A percentile compares a stretch with the other conserved stretches of the same genome.
Conservation (phyloP, 75 land plant genomes). For the Cryptomeria japonica region DNA sequence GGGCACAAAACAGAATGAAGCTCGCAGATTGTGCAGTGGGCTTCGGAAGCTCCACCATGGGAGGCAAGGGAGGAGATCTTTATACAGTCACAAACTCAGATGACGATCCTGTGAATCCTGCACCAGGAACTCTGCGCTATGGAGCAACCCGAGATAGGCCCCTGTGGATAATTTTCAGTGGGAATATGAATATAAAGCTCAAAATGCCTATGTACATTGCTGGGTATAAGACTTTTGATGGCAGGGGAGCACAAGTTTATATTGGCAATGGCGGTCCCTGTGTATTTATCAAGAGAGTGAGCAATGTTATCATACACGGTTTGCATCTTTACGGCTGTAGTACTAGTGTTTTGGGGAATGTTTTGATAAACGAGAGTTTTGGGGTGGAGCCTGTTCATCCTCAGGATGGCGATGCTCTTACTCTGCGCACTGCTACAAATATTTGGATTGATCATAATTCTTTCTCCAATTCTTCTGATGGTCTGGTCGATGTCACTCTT, state of each 20-base stretch:
- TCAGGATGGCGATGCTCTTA: slow-evolving; percentile 37
- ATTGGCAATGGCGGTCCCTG: slow-evolving; percentile 35
- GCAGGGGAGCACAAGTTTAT: slow-evolving; percentile 24
- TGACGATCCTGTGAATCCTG: slow-evolving; percentile 25
- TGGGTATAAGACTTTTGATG: neutral
- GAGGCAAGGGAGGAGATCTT: slow-evolving; percentile 15
- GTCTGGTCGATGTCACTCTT: slow-evolving; percentile 23
- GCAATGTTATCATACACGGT: slow-evolving; percentile 38
- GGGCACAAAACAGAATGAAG: slow-evolving; percentile 20
- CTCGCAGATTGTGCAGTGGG: slow-evolving; percentile 35
- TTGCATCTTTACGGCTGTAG: slow-evolving; percentile 21
- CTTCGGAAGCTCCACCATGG: slow-evolving; percentile 20
- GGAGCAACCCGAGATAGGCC: slow-evolving; percentile 25
- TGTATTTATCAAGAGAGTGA: slow-evolving; percentile 24
- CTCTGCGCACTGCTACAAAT: slow-evolving; percentile 16
- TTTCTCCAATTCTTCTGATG: slow-evolving; percentile 18
- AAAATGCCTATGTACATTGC: neutral
- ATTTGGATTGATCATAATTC: slow-evolving; percentile 32
- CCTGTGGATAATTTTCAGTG: slow-evolving; percentile 14
- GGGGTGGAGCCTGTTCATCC: slow-evolving; percentile 6
- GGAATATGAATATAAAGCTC: neutral
- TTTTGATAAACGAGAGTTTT: neutral
- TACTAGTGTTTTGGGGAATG: slow-evolving; percentile 9
- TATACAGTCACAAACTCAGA: slow-evolving; percentile 19
- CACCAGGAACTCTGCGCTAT: slow-evolving; percentile 29